A percentile compares a stretch with the other conserved stretches of the same genome.
phyloP scores from a whole-genome alignment of 2,329 filamentous ascomycete species.

The Pleoardoris graminearum region DNA sequence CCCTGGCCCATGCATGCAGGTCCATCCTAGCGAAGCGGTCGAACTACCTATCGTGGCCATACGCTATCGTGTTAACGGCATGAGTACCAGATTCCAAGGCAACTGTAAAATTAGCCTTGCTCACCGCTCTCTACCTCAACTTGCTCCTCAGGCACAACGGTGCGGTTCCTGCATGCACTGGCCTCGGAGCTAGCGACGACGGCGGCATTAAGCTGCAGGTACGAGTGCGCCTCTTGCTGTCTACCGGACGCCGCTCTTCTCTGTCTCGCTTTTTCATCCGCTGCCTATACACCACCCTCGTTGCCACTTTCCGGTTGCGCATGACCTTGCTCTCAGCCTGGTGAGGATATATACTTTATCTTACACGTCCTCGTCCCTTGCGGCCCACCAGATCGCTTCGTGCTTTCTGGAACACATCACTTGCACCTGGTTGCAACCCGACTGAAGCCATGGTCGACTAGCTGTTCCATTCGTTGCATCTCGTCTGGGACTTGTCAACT shows the following conservation, averaged over 20 bases:
- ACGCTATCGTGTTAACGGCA: slow-evolving; percentile 19
- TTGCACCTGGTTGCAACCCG: slow-evolving; percentile 21
- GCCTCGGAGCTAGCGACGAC: slow-evolving; percentile 25
- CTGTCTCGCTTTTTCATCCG: slow-evolving; percentile 26
- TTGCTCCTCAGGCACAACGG: slow-evolving; percentile 3
- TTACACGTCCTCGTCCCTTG: slow-evolving; percentile 22
- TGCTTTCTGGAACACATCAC: slow-evolving; percentile 13
- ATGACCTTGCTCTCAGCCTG: slow-evolving; percentile 36
- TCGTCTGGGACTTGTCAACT: slow-evolving; percentile 22
- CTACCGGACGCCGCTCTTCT: slow-evolving; percentile 32
- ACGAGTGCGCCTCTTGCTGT: slow-evolving; percentile 29
- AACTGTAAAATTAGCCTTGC: slow-evolving; percentile 23
- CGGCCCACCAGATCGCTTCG: slow-evolving; percentile 19
- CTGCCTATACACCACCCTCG: slow-evolving; percentile 34
- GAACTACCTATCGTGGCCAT: slow-evolving; percentile 21
- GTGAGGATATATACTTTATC: slow-evolving; percentile 34
- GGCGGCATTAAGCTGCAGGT: slow-evolving; percentile 31
- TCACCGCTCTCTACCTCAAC: slow-evolving; percentile 16
- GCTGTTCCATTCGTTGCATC: slow-evolving; percentile 23
- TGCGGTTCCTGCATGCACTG: slow-evolving; percentile 23
- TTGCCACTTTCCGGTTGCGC: slow-evolving; percentile 30
- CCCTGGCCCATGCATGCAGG: slow-evolving; percentile 22
- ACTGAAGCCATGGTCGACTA: slow-evolving; percentile 32
- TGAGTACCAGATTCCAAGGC: slow-evolving; percentile 20
- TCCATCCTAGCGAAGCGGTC: slow-evolving; percentile 25